Percentiles rank a stretch among this genome's conserved stretches.
Conservation (phyloP, 2,329 filamentous ascomycete genomes). For the Colletotrichum sp. region DNA sequence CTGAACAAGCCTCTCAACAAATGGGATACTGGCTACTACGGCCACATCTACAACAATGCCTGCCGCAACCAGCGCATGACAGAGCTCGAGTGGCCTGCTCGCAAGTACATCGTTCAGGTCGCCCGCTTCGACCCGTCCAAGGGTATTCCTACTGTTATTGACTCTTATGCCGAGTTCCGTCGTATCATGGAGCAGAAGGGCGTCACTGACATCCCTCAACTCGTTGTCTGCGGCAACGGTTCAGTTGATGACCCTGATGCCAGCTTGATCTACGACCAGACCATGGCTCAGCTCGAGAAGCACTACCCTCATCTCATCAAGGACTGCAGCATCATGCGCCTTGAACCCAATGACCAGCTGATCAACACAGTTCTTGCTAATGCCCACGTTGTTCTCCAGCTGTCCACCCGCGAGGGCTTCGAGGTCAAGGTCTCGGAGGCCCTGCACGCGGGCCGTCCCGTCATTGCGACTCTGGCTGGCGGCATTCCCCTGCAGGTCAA, state of each 20-base stretch:
- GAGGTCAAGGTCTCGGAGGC: conserved; percentile 89
- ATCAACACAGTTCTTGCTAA: conserved; percentile 78
- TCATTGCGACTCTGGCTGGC: conserved; percentile 78
- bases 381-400: conserved; percentile 75
- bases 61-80: conserved; percentile 66
- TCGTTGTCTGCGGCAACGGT: conserved; percentile 79
- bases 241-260: conserved; percentile 84
- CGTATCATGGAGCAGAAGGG: conserved; percentile 60
- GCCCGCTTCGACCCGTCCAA: conserved; percentile 86
- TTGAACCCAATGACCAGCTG: conserved; percentile 80
- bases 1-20: conserved; percentile 76
- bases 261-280: conserved; percentile 73
- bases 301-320: conserved; percentile 66
- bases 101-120: conserved; percentile 79
- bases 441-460: conserved; percentile 78
- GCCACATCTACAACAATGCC: conserved; percentile 72
- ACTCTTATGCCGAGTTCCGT: conserved; percentile 77
- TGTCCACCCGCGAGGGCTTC: conserved; percentile 83
- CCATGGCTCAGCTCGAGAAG: conserved; percentile 69
- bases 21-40: conserved; percentile 77
- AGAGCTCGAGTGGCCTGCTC: conserved; percentile 61
- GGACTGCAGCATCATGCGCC: conserved; percentile 76
- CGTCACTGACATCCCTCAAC: conserved; percentile 65
- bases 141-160: conserved; percentile 79
- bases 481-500: conserved; percentile 82